Evolutionary conservation across 2,329 filamentous ascomycete species (phyloP), one percentile per base, ranked within the genome.

Genomic region (Aspergillus clavatus): DNA sequence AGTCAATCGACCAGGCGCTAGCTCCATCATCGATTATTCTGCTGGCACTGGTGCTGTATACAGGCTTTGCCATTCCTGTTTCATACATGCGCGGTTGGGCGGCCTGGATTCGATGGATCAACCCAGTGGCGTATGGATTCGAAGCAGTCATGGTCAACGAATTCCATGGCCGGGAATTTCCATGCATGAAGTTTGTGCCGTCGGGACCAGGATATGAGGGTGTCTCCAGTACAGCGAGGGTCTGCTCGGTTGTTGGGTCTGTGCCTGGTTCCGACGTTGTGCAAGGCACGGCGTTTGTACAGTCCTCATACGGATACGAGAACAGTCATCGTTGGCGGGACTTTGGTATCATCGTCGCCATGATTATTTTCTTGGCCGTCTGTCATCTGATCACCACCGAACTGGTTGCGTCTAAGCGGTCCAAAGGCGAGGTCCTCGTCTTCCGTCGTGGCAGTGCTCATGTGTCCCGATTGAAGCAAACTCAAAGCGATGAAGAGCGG

Each of bases 71-170:
- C 2, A 61, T 71, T 10, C 67, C 68, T 0, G 55, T 57, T 3
- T 55, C 50, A 3, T 52, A 90, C 67, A 91, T 87, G 84, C 76
- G 83, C 5, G 77, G 71, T 1, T 94, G 87, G 86, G 84, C 84
- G 57, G 76, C 81, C 45, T 94, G 87, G 87, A 79, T 93, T 46
- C 84, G 83, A 61, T 89, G 86, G 62, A 70, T 90, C 26, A 83
- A 91, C 49, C 86, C 86, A 4, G 75, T 93, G 4, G 80, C 80
- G 1, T 93, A 91, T 51, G 80, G 81, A 0, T 94, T 93, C 56
- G 87, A 94, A 63, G 72, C 82, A 0, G 74, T 94, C 16, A 84
- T 91, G 76, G 77, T 87, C 51, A 93, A 93, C 66, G 88, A 94
- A 64, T 93, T 93, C 51, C 63, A 80, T 54, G 69, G 71, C 43